Evolutionary conservation across 148 eudicot species (phyloP), one percentile per base, ranked within the genome.

Genomic region (Pouteria glomerata): DNA sequence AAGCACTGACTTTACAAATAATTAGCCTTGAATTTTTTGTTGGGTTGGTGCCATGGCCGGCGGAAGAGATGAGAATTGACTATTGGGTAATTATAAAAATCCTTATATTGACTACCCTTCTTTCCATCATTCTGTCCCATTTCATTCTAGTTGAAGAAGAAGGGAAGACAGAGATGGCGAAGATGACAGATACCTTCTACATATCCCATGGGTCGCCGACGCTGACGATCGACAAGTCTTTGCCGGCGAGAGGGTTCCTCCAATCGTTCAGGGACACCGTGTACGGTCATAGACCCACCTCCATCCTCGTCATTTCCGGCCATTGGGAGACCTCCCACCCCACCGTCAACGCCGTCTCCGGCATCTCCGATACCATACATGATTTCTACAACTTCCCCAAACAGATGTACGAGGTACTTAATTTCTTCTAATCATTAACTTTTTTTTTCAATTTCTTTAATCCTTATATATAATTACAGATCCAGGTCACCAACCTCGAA

Each of bases 241-340:
- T 91, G 56, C 83, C 88, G 3, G 97, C 97, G n/a, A 58, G 91
- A 31, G 79, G 62, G 39, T 91, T 88, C 77, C 63, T 91, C 48
- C 37, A 85, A 76, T 59, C 76, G 5, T 91, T 86, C 80, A 78
- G 57, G 27, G 68, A 81, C 5, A 74, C 83, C 44, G 76, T 78
- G 0, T 78, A 61, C 1, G 29, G 73, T 11, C 71, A 70, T 21
- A 80, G 57, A n/a, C 97, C 97, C 0, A 78, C 74, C 44, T 74
- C 88, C 0, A 87, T 91, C 41, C 77, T 91, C 2, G 23, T 91
- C 3, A 73, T 91, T 23, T 91, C 97, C 7, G 93, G 83, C 37
- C 97, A 91, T 68, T 91, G 93, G 93, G 93, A 91, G 30, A 87
- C 97, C 29, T 33, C 75, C 41, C 74, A 79, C 12, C 97, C 93